Conservation (phyloP, 139 green algal species). For the Parachlorella kessleri region DNA sequence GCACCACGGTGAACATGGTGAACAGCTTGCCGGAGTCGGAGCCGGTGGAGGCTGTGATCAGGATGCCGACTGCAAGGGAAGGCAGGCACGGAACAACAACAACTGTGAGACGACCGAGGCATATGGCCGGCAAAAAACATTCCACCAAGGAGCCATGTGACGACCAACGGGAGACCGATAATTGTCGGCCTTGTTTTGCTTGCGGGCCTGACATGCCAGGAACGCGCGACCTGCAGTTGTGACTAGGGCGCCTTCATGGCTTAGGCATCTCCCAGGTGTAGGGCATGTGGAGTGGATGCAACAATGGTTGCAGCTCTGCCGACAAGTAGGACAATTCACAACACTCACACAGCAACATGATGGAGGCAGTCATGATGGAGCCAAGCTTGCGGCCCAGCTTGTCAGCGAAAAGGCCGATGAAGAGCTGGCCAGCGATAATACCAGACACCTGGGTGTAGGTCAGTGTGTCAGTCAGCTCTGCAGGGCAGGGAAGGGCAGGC, state of each 20-base stretch:
- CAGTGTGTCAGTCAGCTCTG: slow-evolving; percentile 17
- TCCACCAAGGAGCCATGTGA: too few relatives aligned
- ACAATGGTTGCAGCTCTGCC: too few relatives aligned
- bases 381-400: slow-evolving; percentile 69
- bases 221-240: too few relatives aligned
- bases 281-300: too few relatives aligned
- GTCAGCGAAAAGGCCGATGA: slow-evolving; percentile 61
- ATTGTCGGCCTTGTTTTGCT: too few relatives aligned
- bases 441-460: slow-evolving; percentile 44
- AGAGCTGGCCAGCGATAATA: slow-evolving; percentile 59
- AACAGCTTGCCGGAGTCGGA: slow-evolving; percentile 40
- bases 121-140: too few relatives aligned
- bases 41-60: slow-evolving; percentile 48
- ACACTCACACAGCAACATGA: slow-evolving; percentile 64
- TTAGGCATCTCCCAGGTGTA: too few relatives aligned
- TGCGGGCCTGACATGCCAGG: too few relatives aligned
- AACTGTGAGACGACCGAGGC: too few relatives aligned
- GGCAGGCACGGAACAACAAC: slow-evolving; percentile 17
- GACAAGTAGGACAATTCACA: too few relatives aligned
- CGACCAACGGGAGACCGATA: too few relatives aligned
- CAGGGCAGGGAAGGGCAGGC: not conserved
- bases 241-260: too few relatives aligned
- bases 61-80: slow-evolving; percentile 32
- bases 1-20: slow-evolving; percentile 51
- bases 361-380: slow-evolving; percentile 49